Conservation (phyloP, 2,329 filamentous ascomycete species). For the Trichophyton rubrum region DNA sequence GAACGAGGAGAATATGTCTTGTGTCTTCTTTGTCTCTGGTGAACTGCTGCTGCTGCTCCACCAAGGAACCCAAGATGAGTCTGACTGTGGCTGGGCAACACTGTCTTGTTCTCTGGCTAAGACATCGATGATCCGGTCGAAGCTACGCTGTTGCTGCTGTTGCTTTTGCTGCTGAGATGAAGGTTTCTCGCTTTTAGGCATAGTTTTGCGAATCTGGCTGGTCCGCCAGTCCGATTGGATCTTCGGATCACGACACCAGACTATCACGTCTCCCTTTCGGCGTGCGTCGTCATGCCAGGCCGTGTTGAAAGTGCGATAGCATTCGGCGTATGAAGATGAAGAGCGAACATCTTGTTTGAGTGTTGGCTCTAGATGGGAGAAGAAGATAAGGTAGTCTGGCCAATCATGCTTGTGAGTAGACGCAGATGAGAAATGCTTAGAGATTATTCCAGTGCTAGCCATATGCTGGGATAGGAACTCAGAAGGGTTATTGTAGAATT, state of each 20-base stretch:
- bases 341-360: conserved; percentile 33
- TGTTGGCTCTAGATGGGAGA: conserved; percentile 43
- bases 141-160: conserved; percentile 24
- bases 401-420: conserved; percentile 24
- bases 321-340: conserved; percentile 42
- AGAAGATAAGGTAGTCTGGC: conserved; percentile 42
- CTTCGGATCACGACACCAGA: conserved; percentile 40
- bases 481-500: conserved; percentile 61
- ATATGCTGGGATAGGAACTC: conserved; percentile 48
- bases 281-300: conserved; percentile 52
- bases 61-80: neutral
- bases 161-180: neutral
- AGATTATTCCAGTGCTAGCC: conserved; percentile 20
- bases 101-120: conserved; percentile 18
- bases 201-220: conserved; percentile 10
- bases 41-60: neutral
- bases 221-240: conserved; percentile 28
- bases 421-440: conserved; percentile 6
- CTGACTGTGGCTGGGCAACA: neutral
- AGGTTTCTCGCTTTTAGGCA: conserved; percentile 3
- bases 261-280: conserved; percentile 48
- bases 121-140: conserved; percentile 26
- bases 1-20: neutral
- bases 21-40: neutral
- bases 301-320: conserved; percentile 48